These are phyloP conservation scores for Sparassis latifolia DNA, from an alignment of 1,284 basidiomycete genomes.

Conservation along the genomic window DNA sequence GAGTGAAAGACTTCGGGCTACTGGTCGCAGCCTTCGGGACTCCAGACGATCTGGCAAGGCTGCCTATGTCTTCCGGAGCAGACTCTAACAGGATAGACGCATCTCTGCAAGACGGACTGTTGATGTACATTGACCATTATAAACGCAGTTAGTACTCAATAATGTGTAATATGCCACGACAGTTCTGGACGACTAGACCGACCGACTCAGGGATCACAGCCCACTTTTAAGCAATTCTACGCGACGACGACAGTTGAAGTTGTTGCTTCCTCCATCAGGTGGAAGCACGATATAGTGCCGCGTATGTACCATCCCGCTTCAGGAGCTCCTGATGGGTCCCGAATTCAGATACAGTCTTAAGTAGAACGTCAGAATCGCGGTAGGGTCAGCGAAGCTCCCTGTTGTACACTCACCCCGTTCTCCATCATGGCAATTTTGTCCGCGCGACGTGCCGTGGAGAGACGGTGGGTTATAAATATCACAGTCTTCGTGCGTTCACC, in stretches of 20 bases:
- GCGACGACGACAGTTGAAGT: background rate
- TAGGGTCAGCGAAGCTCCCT: too few species aligned
- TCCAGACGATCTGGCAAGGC: slow-evolving; percentile 35
- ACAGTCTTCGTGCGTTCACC: slow-evolving; percentile 63
- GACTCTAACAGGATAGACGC: slow-evolving; percentile 60
- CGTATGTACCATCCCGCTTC: slow-evolving; percentile 54
- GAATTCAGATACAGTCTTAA: slow-evolving; percentile 70
- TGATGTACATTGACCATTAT: slow-evolving; percentile 59
- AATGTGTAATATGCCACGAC: too few species aligned
- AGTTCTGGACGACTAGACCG: too few species aligned
- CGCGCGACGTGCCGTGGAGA: slow-evolving; percentile 71
- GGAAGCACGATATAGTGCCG: slow-evolving; percentile 63
- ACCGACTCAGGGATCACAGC: too few species aligned
- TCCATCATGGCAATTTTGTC: slow-evolving; percentile 86
- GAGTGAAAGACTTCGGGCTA: slow-evolving; percentile 84
- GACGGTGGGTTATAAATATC: slow-evolving; percentile 79
- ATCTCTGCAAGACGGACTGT: slow-evolving; percentile 50
- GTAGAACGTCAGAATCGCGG: slow-evolving; percentile 4
- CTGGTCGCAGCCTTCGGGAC: slow-evolving; percentile 77
- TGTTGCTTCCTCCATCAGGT: slow-evolving; percentile 29
- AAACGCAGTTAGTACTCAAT: slow-evolving; percentile 17
- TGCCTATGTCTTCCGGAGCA: slow-evolving; percentile 34
- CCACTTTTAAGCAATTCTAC: background rate
- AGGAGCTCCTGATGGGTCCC: slow-evolving; percentile 75
- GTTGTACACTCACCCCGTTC: slow-evolving; percentile 49